Evolutionary conservation across 768 basidiomycete genomes (phyloP), one percentile per base, ranked within the genome.

Genomic region (Lanmaoa rubissima): DNA sequence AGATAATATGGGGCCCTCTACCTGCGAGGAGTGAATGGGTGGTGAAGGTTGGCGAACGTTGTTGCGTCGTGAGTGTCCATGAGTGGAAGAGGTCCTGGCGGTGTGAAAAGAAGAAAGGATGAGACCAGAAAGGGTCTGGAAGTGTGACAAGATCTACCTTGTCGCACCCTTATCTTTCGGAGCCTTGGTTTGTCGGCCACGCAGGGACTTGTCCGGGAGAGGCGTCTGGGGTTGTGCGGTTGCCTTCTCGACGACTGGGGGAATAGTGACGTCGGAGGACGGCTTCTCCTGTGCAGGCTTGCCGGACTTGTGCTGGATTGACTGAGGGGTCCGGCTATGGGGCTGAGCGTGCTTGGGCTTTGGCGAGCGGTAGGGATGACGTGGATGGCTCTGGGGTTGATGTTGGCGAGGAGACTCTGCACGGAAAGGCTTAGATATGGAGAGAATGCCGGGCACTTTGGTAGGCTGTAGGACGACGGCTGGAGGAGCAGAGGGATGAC

Each of bases 391-490:
- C 53, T 74, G 75, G 28, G 72, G 67, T 0, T 69, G 75, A 50
- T 75, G 74, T 28, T 70, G 73, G 44, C 74, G 73, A 8, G 72
- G 73, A 0, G 68, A 59, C 7, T 69, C 66, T 47, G 69, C 66
- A 36, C 73, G 73, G 44, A 42, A 51, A 13, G 84, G 84, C 76
- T 84, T 87, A 52, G 86, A 82, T 48, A 91, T 78, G 47, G 84
- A 81, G 50, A 91, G 79, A 10, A 91, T 78, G 67, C 89, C 89
- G 0, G 88, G 89, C 0, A 83, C 88, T 53, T 80, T 79, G 13
- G 89, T 88, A 4, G 89, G 83, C 69, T 88, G 86, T 5, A 88
- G 83, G 58, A 85, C 78, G 64, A 86, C 81, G 36, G 83, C 78
- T 1, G 83, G 81, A 9, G 86, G 85, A 0, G 88, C 88, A 0